Conservation (phyloP, 306 rosid species). For the Clitoria ternatea region DNA sequence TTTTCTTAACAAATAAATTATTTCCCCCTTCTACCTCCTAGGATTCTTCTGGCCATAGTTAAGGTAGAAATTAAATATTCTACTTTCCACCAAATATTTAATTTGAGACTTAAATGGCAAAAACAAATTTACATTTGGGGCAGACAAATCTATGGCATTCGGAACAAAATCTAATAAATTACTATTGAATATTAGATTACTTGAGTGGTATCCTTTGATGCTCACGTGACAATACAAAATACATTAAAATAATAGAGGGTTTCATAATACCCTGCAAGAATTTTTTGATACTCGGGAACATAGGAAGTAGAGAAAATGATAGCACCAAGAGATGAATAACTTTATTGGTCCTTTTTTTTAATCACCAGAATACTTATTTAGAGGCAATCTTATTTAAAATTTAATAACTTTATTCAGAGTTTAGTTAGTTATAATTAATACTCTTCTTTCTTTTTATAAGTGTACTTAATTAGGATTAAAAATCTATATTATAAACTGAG, state of each 20-base stretch:
- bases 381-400: too few relatives aligned
- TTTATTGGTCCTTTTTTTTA: too few relatives aligned
- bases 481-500: too few relatives aligned
- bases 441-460: too few relatives aligned
- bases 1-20: background rate
- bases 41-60: background rate
- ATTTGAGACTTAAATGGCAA: background rate
- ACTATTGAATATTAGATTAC: background rate
- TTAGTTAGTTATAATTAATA: too few relatives aligned
- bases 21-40: background rate
- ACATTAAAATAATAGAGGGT: conserved; percentile 21
- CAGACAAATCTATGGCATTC: background rate
- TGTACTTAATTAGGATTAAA: too few relatives aligned
- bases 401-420: too few relatives aligned
- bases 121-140: background rate
- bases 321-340: conserved; percentile 18
- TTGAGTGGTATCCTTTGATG: conserved; percentile 11
- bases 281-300: conserved; percentile 44
- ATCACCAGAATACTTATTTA: too few relatives aligned
- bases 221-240: conserved; percentile 34
- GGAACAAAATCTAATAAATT: conserved; percentile 15
- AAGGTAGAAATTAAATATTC: background rate
- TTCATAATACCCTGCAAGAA: conserved; percentile 39
- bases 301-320: conserved; percentile 16
- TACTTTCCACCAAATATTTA: background rate